Base-by-base conservation (phyloP, 2,329 filamentous ascomycete species). In the Blastomyces silverae region DNA sequence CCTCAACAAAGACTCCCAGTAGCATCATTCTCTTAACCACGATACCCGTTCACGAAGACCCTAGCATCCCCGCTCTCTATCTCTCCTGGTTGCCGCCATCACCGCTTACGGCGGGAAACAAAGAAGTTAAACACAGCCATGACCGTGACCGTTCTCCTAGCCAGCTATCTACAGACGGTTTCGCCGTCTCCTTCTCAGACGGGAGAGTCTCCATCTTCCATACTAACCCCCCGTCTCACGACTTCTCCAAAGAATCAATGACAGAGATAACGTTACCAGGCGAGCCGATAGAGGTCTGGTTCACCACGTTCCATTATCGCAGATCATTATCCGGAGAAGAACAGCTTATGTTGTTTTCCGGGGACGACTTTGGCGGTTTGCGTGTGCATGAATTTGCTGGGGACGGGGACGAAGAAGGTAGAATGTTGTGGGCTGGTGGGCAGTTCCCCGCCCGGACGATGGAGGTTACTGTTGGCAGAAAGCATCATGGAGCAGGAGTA, bases 401-500 rank as follows among this genome's bases (percentile, higher is more conserved):
- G 37, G 55, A 53, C 25, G 34, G n/a, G 34, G 50, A 63, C 22
- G 67, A 68, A 2, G 66, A 67, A 22, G n/a, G 13, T 10, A 3
- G 37, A 28, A 58, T 37, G 6, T 58, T 71, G 17, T 28, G 64
- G 63, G 64, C 17, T 50, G 44, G 44, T 31, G 28, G n/a, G 34
- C 34, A 59, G 4, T 61, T 52, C 58, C 61, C 44, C 13, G 61
- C 25, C 48, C 48, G 22, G 31, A 63, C 20, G 39, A 64, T 28
- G 64, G 67, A 62, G 55, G 71, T 74, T 46, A 76, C 77, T 62
- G 84, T 87, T 69, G 77, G 79, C 28, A 74, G 73, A 3, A 87
- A 81, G 66, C 82, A 83, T 20, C 91, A 96, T 71, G 81, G 81
- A n/a, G 91, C 92, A 1, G 93, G 94, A 13, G 89, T 97, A 0